Evolutionary conservation across 495 filamentous ascomycete genomes (phyloP).

Genomic region (Bryoglossum gracile): DNA sequence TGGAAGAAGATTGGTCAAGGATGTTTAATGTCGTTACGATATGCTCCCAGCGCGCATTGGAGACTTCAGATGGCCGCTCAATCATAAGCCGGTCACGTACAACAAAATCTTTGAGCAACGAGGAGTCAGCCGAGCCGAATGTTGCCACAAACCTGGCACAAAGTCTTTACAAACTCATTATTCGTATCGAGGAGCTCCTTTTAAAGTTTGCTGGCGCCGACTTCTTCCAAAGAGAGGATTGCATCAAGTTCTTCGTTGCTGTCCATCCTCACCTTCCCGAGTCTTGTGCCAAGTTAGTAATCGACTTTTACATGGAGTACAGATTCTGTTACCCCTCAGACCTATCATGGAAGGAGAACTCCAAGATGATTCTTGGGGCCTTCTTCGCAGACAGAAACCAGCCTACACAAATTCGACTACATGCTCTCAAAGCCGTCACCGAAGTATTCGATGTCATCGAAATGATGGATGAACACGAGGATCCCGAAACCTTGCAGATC

Average conservation of each 20-base stretch:
- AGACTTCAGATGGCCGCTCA: slow-evolving; percentile 18
- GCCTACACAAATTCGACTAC: slow-evolving; percentile 57
- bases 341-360: slow-evolving; percentile 56
- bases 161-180: slow-evolving; percentile 23
- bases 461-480: slow-evolving; percentile 43
- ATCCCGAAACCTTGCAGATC: slow-evolving; percentile 34
- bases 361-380: slow-evolving; percentile 50
- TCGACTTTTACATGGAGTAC: slow-evolving; percentile 52
- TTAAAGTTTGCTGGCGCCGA: slow-evolving; percentile 28
- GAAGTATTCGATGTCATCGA: slow-evolving; percentile 58
- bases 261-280: slow-evolving; percentile 51
- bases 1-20: slow-evolving; percentile 47
- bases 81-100: slow-evolving; percentile 11
- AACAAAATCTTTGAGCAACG: slow-evolving; percentile 7
- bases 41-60: slow-evolving; percentile 29
- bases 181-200: slow-evolving; percentile 36
- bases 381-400: slow-evolving; percentile 61
- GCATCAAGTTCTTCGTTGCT: slow-evolving; percentile 62
- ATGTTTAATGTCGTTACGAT: slow-evolving; percentile 39
- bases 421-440: slow-evolving; percentile 58
- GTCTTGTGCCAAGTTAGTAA: slow-evolving; percentile 47
- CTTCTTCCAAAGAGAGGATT: slow-evolving; percentile 50
- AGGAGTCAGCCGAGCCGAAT: slow-evolving; percentile 13
- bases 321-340: slow-evolving; percentile 66
- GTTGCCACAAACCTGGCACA: slow-evolving; percentile 16